Base-by-base conservation (phyloP, 371 early-diverging fungal species). In the Mortierella sp. region DNA sequence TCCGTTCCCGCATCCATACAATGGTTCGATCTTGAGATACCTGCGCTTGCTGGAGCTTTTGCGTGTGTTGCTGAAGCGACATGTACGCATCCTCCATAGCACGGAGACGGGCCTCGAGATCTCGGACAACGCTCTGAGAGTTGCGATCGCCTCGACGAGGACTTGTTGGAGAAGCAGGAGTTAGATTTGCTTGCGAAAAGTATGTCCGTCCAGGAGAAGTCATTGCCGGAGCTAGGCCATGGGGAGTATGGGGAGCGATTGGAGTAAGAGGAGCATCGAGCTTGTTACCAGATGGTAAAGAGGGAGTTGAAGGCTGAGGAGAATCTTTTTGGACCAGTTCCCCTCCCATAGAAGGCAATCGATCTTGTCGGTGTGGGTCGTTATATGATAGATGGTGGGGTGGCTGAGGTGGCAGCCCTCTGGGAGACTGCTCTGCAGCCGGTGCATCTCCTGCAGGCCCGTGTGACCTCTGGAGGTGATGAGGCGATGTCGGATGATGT, bases 1-100 rank as follows among this genome's bases (percentile, higher is more conserved):
- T 34, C 31, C 72, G 68, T n/a, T 71, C 77, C n/a, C 77, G 72
- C 77, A 77, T 71, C 77, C 77, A 77, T 5, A 35, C 66, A 40
- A 77, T 71, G 19, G 72, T 72, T 19, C 60, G 64, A 22, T 72
- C 72, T 47, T 77, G 77, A 19, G 68, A 63, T 23, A 49, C 29
- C 28, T 77, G 77, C 32, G 63, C 34, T 32, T 77, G 68, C 47
- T 77, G 64, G 32, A 77, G 61, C 43, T 72, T 72, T 5, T 72
- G 72, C 2, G 77, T 72, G 29, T 68, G 51, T 31, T 71, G 68
- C 28, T 56, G 63, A 43, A 77, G 40, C 6, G 77, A 55, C 61
- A 53, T 47, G 37, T 64, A 77, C 6, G 72, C 72, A 29, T 77
- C 69, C 49, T 77, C 77, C 26, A 77, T 65, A 42, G 35, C 68